Percentiles rank a stretch among this genome's conserved stretches.
These are phyloP conservation scores for Pelargonium hybrid DNA, from an alignment of 441 rosid species.

Conservation along the genomic window DNA sequence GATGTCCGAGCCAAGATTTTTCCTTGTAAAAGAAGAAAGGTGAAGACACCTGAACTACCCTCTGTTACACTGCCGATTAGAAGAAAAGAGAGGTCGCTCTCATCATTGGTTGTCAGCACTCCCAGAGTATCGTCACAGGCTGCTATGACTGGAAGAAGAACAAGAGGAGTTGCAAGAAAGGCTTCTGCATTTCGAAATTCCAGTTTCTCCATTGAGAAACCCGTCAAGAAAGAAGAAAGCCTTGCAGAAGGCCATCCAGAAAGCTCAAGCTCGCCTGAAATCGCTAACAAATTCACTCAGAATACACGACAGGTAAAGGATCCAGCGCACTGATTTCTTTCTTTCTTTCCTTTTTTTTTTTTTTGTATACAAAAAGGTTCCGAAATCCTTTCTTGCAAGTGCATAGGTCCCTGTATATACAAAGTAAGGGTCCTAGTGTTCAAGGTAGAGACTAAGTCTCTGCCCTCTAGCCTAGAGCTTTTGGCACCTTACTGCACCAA, in stretches of 20 bases:
- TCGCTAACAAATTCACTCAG: conserved; percentile 34
- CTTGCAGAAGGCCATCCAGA: conserved; percentile 34
- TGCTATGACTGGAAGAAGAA: conserved; percentile 45
- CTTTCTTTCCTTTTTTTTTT: no score
- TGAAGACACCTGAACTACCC: conserved; percentile 31
- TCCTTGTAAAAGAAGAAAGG: conserved; percentile 38
- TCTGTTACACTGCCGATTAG: conserved; percentile 35
- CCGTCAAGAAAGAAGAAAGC: conserved; percentile 43
- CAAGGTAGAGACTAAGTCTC: no score
- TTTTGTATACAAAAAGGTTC: no score
- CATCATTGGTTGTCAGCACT: conserved; percentile 52
- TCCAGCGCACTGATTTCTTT: no score
- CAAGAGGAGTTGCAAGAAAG: conserved; percentile 26
- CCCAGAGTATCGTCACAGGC: conserved; percentile 47
- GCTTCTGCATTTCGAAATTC: conserved; percentile 32
- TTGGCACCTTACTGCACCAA: no score
- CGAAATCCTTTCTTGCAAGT: no score
- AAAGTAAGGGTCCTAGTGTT: no score
- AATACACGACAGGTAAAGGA: conserved; percentile 9
- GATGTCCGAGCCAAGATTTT: conserved; percentile 58
- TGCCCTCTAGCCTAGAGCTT: no score
- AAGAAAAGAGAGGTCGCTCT: conserved; percentile 70
- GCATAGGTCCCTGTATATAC: no score
- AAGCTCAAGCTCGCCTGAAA: conserved; percentile 47
- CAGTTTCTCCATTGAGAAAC: conserved; percentile 32